A percentile compares a stretch with the other conserved stretches of the same genome.
These are phyloP conservation scores for Nakaseomyces bracarensis DNA, from an alignment of 1,139 yeast species.

Conservation along the genomic window DNA sequence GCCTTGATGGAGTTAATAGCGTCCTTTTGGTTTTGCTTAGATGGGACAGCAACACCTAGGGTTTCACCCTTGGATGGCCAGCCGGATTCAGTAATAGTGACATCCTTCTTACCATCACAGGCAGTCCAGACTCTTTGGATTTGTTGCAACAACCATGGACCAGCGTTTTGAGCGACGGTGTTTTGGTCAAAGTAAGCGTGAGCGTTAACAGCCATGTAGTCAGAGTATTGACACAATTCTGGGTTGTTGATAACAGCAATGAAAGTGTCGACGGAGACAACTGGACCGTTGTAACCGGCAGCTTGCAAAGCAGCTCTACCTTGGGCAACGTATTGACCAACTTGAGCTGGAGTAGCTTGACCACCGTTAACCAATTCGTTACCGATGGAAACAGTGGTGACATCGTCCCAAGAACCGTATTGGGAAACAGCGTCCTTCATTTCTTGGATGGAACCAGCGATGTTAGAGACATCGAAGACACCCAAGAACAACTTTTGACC, in stretches of 20 bases:
- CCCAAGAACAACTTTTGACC: conserved; percentile 66
- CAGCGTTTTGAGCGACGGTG: conserved; percentile 57
- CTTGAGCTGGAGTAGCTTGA: conserved; percentile 49
- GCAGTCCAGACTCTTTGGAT: conserved; percentile 57
- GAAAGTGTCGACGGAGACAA: conserved; percentile 74
- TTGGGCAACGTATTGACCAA: conserved; percentile 44
- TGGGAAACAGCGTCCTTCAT: conserved; percentile 47
- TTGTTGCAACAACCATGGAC: conserved; percentile 61
- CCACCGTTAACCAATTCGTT: conserved; percentile 73
- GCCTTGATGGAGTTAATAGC: conserved; percentile 51
- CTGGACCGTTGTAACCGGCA: conserved; percentile 59
- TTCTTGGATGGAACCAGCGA: conserved; percentile 43
- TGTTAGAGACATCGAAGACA: conserved; percentile 50
- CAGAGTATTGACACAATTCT: conserved; percentile 59
- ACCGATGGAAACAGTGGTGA: conserved; percentile 70
- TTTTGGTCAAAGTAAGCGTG: conserved; percentile 76
- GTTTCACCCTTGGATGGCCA: conserved; percentile 71
- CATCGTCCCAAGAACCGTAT: conserved; percentile 61
- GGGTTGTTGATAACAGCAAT: conserved; percentile 67
- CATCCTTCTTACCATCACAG: conserved; percentile 52
- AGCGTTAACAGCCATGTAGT: conserved; percentile 73
- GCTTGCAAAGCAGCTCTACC: conserved; percentile 55
- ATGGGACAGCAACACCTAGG: conserved; percentile 62
- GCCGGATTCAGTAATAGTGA: conserved; percentile 67
- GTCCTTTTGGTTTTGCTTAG: conserved; percentile 50